These are phyloP conservation scores for Dothiorella sarmentorum DNA, from an alignment of 2,329 filamentous ascomycete species.

Conservation along the genomic window DNA sequence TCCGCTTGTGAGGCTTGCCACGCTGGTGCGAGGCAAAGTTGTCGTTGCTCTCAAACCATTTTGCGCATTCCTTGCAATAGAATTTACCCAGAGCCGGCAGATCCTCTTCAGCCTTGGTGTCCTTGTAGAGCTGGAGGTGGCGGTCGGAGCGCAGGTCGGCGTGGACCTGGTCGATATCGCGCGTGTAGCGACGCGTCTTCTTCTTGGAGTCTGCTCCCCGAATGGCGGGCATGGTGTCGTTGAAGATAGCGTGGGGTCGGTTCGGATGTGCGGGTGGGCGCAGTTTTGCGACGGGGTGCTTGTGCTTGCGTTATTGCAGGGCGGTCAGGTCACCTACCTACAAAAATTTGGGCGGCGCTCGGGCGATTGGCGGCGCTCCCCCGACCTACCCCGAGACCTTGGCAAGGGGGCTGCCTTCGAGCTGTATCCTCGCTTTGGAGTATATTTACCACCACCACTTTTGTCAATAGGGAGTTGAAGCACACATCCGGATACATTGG, in stretches of 20 bases:
- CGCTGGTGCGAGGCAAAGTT: slow-evolving; percentile 73
- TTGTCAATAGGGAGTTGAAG: too few species aligned
- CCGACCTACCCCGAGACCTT: too few species aligned
- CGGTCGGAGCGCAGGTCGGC: slow-evolving; percentile 74
- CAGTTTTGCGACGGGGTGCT: slow-evolving; percentile 15
- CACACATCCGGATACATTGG: too few species aligned
- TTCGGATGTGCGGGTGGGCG: slow-evolving; percentile 16
- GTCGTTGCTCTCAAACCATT: slow-evolving; percentile 86
- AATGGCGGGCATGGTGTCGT: slow-evolving; percentile 47
- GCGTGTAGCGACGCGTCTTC: slow-evolving; percentile 51
- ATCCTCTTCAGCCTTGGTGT: slow-evolving; percentile 77
- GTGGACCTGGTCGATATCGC: slow-evolving; percentile 90
- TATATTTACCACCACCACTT: too few species aligned
- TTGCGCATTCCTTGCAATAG: slow-evolving; percentile 91
- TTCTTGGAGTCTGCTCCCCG: slow-evolving; percentile 48
- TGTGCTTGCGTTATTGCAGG: slow-evolving; percentile 13
- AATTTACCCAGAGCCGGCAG: slow-evolving; percentile 79
- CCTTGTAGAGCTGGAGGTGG: slow-evolving; percentile 76
- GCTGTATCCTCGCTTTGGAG: too few species aligned
- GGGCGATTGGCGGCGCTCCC: not conserved
- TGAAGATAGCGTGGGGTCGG: slow-evolving; percentile 21
- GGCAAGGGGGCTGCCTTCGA: too few species aligned
- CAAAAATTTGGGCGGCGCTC: slow-evolving; percentile 5
- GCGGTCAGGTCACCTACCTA: not conserved
- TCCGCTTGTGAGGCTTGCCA: slow-evolving; percentile 91